Conservation (phyloP, 2,329 filamentous ascomycete species). For the Zasmidium cellare region DNA sequence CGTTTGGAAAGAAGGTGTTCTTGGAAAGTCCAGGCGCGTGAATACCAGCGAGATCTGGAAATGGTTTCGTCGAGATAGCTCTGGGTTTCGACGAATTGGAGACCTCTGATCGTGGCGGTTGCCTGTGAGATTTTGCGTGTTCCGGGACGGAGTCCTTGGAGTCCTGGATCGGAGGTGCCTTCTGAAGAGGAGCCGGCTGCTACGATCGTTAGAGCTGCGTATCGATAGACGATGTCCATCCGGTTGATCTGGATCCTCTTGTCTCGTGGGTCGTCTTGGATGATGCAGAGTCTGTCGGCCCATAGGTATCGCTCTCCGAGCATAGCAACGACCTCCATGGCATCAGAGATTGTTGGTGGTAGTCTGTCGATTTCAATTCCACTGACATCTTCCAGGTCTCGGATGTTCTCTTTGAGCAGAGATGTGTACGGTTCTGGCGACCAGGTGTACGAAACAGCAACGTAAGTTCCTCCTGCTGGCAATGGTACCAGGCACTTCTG, state of each 20-base stretch:
- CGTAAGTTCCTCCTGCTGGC: background rate
- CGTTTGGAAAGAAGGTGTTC: background rate
- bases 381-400: background rate
- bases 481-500: background rate
- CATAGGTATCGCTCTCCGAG: conserved; percentile 6
- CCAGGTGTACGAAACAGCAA: background rate
- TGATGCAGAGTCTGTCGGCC: conserved; percentile 11
- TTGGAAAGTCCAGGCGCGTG: background rate
- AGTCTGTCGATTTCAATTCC: background rate
- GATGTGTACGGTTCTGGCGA: background rate
- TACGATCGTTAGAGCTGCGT: background rate
- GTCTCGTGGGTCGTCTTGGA: conserved; percentile 7
- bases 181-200: background rate
- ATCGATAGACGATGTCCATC: background rate
- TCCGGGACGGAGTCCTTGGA: background rate
- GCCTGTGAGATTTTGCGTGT: background rate
- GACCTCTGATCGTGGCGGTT: background rate
- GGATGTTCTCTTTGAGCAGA: background rate
- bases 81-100: background rate
- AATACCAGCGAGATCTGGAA: background rate
- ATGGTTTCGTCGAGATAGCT: background rate
- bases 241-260: background rate
- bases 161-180: background rate
- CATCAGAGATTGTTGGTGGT: background rate
- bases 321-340: background rate